These are phyloP conservation scores for Begonia loranthoides DNA, from an alignment of 306 rosid genomes.

Conservation along the genomic window DNA sequence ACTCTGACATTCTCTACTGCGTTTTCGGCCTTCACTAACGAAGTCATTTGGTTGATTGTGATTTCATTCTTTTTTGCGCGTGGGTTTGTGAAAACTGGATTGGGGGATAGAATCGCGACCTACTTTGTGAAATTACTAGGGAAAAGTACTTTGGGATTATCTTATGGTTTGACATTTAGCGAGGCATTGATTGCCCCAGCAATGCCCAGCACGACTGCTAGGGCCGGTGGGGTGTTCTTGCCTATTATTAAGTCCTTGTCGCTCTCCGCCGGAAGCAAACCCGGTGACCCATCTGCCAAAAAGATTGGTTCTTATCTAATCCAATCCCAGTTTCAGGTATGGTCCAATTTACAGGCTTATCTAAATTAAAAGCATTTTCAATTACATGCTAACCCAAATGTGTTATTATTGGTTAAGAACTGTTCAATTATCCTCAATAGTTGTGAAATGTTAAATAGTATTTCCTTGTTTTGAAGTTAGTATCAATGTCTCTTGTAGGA, in stretches of 20 bases:
- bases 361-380: not conserved
- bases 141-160: slow-evolving; percentile 73
- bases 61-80: slow-evolving; percentile 96
- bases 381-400: not conserved
- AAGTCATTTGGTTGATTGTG: slow-evolving; percentile 92
- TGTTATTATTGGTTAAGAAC: no score
- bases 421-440: no score
- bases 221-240: slow-evolving; percentile 95
- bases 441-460: no score
- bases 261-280: slow-evolving; percentile 73
- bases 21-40: slow-evolving; percentile 74
- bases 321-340: slow-evolving; percentile 87
- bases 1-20: slow-evolving; percentile 61
- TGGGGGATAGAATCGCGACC: slow-evolving; percentile 85
- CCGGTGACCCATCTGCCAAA: slow-evolving; percentile 38
- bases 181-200: slow-evolving; percentile 94
- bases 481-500: no score
- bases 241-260: slow-evolving; percentile 81
- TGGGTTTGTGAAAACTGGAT: slow-evolving; percentile 86
- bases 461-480: no score
- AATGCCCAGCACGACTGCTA: slow-evolving; percentile 94
- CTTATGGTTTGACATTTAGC: slow-evolving; percentile 76
- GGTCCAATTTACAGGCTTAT: not conserved
- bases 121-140: slow-evolving; percentile 86
- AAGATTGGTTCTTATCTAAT: slow-evolving; percentile 80